A percentile compares a stretch with the other conserved stretches of the same genome.
Conservation (phyloP, 108 stramenopile genomes). For the Pelagomonas calceolata region DNA sequence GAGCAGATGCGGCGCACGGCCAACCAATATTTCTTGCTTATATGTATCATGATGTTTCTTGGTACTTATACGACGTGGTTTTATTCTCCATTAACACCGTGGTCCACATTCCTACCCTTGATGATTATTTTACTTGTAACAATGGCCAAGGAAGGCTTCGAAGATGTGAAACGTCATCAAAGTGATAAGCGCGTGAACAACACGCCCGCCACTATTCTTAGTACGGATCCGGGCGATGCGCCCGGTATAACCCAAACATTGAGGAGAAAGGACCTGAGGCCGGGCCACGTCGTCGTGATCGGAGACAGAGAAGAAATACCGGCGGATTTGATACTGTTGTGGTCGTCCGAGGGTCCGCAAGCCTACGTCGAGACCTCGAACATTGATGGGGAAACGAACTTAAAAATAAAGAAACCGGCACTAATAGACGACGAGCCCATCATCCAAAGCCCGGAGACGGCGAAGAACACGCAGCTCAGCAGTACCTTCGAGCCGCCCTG, state of each 20-base stretch:
- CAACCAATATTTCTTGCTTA: constrained; percentile 88
- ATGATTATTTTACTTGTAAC: constrained; percentile 70
- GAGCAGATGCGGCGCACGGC: constrained; percentile 31
- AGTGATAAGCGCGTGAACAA: constrained; percentile 72
- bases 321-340: constrained; percentile 80
- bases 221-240: constrained; percentile 5
- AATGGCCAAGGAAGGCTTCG: constrained; percentile 74
- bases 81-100: constrained; percentile 75
- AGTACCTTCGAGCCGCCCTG: neutral
- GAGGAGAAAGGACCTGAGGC: constrained; percentile 48
- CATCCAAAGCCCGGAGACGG: neutral
- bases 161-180: constrained; percentile 71
- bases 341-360: constrained; percentile 63
- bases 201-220: constrained; percentile 46
- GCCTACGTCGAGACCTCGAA: constrained; percentile 87
- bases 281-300: constrained; percentile 80
- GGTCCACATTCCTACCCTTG: constrained; percentile 82
- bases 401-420: constrained; percentile 51
- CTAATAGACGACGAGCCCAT: neutral
- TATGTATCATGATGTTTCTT: constrained; percentile 79
- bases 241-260: neutral
- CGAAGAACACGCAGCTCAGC: neutral
- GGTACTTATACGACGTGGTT: constrained; percentile 67
- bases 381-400: constrained; percentile 95
- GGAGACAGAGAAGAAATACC: constrained; percentile 81